Conservation (phyloP, 306 rosid species). For the Vigna unguiculata region DNA sequence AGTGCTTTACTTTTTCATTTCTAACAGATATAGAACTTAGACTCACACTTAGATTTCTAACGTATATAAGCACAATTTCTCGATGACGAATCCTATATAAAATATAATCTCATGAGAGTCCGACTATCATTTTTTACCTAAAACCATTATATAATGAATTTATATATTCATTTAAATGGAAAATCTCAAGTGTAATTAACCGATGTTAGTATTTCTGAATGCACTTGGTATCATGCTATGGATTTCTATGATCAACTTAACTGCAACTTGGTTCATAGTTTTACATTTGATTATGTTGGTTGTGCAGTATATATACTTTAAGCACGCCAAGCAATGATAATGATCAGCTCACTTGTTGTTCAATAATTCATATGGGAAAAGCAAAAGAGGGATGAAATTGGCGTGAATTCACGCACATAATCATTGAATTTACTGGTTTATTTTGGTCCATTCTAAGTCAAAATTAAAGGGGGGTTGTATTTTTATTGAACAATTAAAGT, state of each 20-base stretch:
- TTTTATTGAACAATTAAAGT: slow-evolving; percentile 47
- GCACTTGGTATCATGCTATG: slow-evolving; percentile 1
- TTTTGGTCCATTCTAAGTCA: slow-evolving; percentile 49
- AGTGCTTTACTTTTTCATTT: too few relatives aligned
- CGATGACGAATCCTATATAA: too few relatives aligned
- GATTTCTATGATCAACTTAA: not conserved
- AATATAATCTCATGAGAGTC: too few relatives aligned
- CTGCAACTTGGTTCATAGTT: slow-evolving; percentile 7
- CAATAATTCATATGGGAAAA: slow-evolving; percentile 50
- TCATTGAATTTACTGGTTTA: slow-evolving; percentile 40
- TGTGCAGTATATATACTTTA: slow-evolving; percentile 26
- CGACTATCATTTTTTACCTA: too few relatives aligned
- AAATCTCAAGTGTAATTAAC: too few relatives aligned
- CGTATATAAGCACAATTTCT: too few relatives aligned
- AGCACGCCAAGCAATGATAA: slow-evolving; percentile 56
- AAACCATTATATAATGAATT: too few relatives aligned
- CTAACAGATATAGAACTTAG: too few relatives aligned
- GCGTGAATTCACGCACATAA: slow-evolving; percentile 52
- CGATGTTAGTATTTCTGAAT: not conserved
- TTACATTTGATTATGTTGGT: slow-evolving; percentile 1
- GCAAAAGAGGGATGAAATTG: slow-evolving; percentile 46
- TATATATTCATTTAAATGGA: not conserved
- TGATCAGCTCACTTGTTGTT: slow-evolving; percentile 42
- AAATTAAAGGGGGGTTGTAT: slow-evolving; percentile 41
- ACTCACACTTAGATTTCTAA: too few relatives aligned